Evolutionary conservation across 768 basidiomycete species (phyloP).

Genomic region (Tulasnella sp.): DNA sequence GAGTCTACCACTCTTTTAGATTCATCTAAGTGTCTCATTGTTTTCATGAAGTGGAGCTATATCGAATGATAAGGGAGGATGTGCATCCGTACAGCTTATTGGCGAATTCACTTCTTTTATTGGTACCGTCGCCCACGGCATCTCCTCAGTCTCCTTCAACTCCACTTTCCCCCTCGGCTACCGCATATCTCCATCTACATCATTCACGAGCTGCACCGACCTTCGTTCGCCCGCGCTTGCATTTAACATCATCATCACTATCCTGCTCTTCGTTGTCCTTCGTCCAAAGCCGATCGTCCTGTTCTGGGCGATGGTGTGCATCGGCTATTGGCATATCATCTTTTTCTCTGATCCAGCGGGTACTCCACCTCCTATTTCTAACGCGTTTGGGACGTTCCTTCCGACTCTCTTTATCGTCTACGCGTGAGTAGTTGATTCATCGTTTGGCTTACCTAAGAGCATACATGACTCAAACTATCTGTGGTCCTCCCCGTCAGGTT

Average conservation of each 20-base stretch:
- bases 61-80: conserved; percentile 59
- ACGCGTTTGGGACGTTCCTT: conserved; percentile 67
- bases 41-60: conserved; percentile 45
- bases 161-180: conserved; percentile 64
- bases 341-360: conserved; percentile 66
- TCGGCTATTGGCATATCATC: conserved; percentile 70
- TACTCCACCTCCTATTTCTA: conserved; percentile 54
- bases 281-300: conserved; percentile 56
- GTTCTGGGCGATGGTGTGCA: conserved; percentile 70
- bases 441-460: too few relatives aligned
- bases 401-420: conserved; percentile 69
- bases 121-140: conserved; percentile 46
- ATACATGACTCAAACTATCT: too few relatives aligned
- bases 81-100: conserved; percentile 54
- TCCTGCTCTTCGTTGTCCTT: conserved; percentile 56
- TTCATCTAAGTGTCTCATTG: neutral
- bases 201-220: conserved; percentile 57
- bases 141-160: conserved; percentile 63
- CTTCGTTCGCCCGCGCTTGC: conserved; percentile 56
- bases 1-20: conserved; percentile 23
- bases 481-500: too few relatives aligned
- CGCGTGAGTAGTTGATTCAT: conserved; percentile 32
- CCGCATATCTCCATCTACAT: conserved; percentile 38
- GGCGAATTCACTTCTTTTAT: conserved; percentile 64
- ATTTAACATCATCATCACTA: conserved; percentile 59